phyloP scores from a whole-genome alignment of 495 filamentous ascomycete species.

The Penicillium canariense region DNA sequence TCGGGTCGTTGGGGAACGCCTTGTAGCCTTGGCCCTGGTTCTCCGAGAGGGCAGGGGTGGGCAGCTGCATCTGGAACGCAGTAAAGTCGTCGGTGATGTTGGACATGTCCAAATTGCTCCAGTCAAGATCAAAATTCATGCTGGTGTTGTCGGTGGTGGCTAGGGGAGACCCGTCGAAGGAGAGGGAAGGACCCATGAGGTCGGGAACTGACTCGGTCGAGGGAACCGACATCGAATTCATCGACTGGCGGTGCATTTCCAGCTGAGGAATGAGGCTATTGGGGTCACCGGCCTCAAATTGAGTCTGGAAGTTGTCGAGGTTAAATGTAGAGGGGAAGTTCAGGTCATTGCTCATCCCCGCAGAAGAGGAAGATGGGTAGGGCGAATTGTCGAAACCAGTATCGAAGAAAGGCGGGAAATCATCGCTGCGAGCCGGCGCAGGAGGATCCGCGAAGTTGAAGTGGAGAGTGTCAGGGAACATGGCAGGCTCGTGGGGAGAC shows the following conservation, averaged over 20 bases:
- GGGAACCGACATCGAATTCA: constrained; percentile 28
- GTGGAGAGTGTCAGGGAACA: constrained; percentile 18
- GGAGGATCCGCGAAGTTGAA: constrained; percentile 38
- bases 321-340: constrained; percentile 36
- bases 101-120: constrained; percentile 35
- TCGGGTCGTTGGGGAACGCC: not conserved
- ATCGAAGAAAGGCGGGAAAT: constrained; percentile 30
- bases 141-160: constrained; percentile 28
- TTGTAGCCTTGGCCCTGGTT: not conserved
- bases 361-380: constrained; percentile 3
- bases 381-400: constrained; percentile 5
- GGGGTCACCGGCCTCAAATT: constrained; percentile 55
- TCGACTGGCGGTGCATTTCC: constrained; percentile 26
- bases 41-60: no score
- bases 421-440: constrained; percentile 14
- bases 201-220: constrained; percentile 26
- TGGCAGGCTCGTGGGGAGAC: constrained; percentile 21
- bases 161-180: constrained; percentile 24
- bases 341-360: constrained; percentile 16
- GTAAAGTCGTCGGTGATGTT: constrained; percentile 33
- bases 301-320: constrained; percentile 48
- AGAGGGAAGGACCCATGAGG: constrained; percentile 18
- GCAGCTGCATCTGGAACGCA: constrained; percentile 34
- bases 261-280: constrained; percentile 24
- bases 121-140: constrained; percentile 37